Conservation (phyloP, 208 protist genomes). For the Leishmania arabica region DNA sequence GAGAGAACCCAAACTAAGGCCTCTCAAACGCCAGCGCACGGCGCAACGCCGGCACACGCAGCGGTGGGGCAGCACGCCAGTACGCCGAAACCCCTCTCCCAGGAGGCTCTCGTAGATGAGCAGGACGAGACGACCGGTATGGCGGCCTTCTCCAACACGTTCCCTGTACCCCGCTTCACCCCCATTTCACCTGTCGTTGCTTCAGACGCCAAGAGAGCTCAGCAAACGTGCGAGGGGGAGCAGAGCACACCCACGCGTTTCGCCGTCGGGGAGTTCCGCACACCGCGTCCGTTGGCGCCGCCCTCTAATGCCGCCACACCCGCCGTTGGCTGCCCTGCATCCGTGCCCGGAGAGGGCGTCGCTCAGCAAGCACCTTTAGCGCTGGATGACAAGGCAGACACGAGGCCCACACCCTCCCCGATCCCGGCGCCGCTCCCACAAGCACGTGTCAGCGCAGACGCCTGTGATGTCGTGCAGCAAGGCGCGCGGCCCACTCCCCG, state of each 20-base stretch:
- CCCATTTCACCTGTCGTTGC: constrained; percentile 6
- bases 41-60: not conserved
- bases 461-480: not conserved
- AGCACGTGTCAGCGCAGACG: not conserved
- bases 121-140: constrained; percentile 7
- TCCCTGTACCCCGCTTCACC: constrained; percentile 32
- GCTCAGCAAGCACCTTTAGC: not conserved
- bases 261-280: constrained; percentile 38
- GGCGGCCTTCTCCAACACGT: constrained; percentile 25
- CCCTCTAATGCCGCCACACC: constrained; percentile 18
- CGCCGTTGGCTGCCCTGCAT: not conserved
- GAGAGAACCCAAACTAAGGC: not conserved
- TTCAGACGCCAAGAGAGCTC: not conserved
- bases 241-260: constrained; percentile 21
- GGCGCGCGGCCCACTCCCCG: too few relatives aligned
- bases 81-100: not conserved
- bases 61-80: not conserved
- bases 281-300: constrained; percentile 31
- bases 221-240: not conserved
- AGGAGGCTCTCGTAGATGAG: not conserved
- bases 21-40: not conserved
- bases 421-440: not conserved
- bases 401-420: not conserved
- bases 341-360: not conserved
- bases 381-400: not conserved